Evolutionary conservation across 108 stramenopile species (phyloP).

Genomic region (Pseudonitzschia pungens): DNA sequence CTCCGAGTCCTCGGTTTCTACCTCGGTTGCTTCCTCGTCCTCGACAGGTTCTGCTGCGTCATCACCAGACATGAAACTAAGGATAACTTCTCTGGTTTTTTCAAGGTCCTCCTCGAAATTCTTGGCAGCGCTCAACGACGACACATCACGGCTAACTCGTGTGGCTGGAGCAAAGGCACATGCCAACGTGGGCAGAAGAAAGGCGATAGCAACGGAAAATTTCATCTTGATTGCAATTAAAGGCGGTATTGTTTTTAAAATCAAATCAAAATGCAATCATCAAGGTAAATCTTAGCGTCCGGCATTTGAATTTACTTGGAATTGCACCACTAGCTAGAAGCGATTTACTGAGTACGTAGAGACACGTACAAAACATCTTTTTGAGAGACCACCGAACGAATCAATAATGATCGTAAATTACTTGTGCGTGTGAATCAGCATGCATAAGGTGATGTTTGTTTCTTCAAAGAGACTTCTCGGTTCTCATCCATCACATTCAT

Average conservation of each 20-base stretch:
- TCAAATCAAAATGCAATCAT: no score
- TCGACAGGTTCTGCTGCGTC: not conserved
- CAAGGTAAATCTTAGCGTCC: no score
- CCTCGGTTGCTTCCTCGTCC: not conserved
- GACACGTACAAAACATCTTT: no score
- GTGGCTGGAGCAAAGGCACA: constrained; percentile 37
- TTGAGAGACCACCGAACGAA: no score
- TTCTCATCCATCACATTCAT: not conserved
- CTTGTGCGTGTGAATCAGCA: no score
- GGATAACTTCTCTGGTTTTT: constrained; percentile 58
- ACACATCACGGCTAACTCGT: not conserved
- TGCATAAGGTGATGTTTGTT: not conserved
- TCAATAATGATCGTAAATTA: no score
- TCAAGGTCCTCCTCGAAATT: constrained; percentile 61
- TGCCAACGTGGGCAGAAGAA: constrained; percentile 32
- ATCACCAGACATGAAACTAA: constrained; percentile 18
- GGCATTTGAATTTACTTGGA: no score
- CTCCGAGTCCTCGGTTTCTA: not conserved
- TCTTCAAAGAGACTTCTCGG: not conserved
- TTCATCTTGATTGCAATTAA: constrained; percentile 32
- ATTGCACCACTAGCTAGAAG: no score
- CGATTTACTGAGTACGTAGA: no score
- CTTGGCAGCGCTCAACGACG: constrained; percentile 41
- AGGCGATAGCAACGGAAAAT: constrained; percentile 27
- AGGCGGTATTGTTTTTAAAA: no score